Percentiles rank a stretch among this genome's conserved stretches.
These are phyloP conservation scores for Aphanomyces cochlioides DNA, from an alignment of 352 stramenopile genomes.

Conservation along the genomic window DNA sequence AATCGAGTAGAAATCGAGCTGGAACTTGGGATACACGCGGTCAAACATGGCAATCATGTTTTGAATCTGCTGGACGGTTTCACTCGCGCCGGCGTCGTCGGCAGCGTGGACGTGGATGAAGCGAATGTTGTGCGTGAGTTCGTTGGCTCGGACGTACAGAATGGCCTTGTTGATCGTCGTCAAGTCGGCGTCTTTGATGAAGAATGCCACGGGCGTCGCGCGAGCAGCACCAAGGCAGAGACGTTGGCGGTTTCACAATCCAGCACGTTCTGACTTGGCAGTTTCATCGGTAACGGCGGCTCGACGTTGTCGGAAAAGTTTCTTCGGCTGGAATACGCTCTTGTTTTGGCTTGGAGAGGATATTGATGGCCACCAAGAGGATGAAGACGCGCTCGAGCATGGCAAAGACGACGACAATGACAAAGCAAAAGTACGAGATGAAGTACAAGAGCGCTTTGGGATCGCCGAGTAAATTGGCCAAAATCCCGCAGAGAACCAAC, in stretches of 20 bases:
- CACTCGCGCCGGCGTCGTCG: conserved; percentile 26
- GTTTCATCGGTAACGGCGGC: neutral
- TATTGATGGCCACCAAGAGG: conserved; percentile 53
- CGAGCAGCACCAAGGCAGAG: conserved; percentile 42
- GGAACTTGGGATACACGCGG: conserved; percentile 89
- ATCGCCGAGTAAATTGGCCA: conserved; percentile 66
- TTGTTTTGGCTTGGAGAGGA: neutral
- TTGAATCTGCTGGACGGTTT: neutral
- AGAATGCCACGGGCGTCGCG: conserved; percentile 86
- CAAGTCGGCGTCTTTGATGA: conserved; percentile 83
- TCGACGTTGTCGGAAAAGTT: neutral
- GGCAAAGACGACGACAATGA: conserved; percentile 66
- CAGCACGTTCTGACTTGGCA: neutral
- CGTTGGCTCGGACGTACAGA: conserved; percentile 90
- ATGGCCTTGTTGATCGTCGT: conserved; percentile 92
- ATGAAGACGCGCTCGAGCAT: conserved; percentile 80
- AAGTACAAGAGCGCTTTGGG: conserved; percentile 79
- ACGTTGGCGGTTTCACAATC: conserved; percentile 18
- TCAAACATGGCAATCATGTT: conserved; percentile 75
- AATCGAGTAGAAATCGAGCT: conserved; percentile 60
- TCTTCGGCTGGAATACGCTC: neutral
- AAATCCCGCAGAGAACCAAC: conserved; percentile 60
- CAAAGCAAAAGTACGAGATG: conserved; percentile 66
- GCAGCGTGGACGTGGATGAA: conserved; percentile 75
- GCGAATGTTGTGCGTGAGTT: conserved; percentile 87